Base-by-base conservation (phyloP, 805 yeast species). In the Zygosaccharomyces bisporus region DNA sequence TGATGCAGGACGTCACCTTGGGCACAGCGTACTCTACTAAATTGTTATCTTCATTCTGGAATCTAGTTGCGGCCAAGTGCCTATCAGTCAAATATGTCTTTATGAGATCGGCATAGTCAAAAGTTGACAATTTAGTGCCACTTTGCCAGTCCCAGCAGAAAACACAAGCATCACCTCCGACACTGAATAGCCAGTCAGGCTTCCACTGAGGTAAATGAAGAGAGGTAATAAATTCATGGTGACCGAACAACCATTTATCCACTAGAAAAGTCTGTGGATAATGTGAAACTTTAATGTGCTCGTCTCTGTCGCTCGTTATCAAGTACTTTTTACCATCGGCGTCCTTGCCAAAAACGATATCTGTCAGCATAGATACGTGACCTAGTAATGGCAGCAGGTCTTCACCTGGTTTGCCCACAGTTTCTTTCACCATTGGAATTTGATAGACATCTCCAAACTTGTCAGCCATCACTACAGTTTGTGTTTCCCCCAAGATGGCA, bases 331-430 rank as follows among this genome's bases (percentile, higher is more conserved):
- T 75, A 6, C 72, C 75, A 0, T 51, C 35, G 1, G 55, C 21
- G 39, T 54, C 56, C 20, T 39, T 45, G 2, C 49, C 45, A 38
- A 55, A 40, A n/a, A 51, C 43, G 2, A 90, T 75, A 50, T 81
- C 88, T n/a, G 95, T 85, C 49, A 93, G 75, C 96, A 93, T 88
- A 2, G 97, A 90, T 4, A 93, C 98, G 66, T 93, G 99, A 6
- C 99, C 99, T 43, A 91, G 68, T 5, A 91, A 73, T 2, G 97
- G 97, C 30, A 70, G 75, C 34, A 78, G 62, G 36, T 75, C 77
- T 3, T 73, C 72, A 31, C 57, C 63, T 3, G 46, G 43, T 23
- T 56, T 55, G n/a, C 57, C 55, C 1, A 68, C 62, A 1, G 74
- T 55, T 0, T 56, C 66, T 3, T 63, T 54, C 10, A 67, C 68